Conservation (phyloP, 2,329 filamentous ascomycete species). For the Fusarium agapanthi region DNA sequence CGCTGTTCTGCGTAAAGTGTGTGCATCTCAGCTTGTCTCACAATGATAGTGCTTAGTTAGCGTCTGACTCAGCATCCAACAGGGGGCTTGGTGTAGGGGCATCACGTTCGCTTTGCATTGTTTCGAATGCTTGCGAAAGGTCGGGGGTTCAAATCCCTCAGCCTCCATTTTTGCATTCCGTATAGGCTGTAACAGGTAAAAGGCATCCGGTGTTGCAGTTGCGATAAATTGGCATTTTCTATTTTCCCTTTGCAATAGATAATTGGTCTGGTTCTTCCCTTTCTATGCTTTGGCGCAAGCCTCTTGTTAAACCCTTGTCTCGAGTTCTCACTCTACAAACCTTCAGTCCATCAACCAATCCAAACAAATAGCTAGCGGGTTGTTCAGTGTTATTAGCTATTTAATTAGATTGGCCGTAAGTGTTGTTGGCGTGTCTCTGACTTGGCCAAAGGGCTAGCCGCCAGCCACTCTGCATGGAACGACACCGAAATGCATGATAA, state of each 20-base stretch:
- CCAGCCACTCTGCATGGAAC: not conserved
- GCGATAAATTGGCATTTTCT: rapidly evolving
- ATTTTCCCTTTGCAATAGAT: not conserved
- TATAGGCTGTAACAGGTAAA: rapidly evolving
- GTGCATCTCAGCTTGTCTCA: rapidly evolving
- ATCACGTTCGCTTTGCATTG: constrained; percentile 19
- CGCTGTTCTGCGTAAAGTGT: not conserved
- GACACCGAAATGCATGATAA: not conserved
- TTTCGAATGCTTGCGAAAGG: constrained; percentile 13
- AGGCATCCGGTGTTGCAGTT: rapidly evolving
- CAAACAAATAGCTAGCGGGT: rapidly evolving
- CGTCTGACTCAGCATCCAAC: not conserved
- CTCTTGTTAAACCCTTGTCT: not conserved
- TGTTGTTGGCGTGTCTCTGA: not conserved
- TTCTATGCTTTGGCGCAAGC: not conserved
- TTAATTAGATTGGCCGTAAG: rapidly evolving
- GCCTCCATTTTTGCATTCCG: not conserved
- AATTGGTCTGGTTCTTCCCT: rapidly evolving
- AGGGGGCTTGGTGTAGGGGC: constrained; percentile 7
- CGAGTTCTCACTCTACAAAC: not conserved
- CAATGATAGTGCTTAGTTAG: rapidly evolving
- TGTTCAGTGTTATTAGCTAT: too few relatives aligned
- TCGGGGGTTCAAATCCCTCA: constrained; percentile 16
- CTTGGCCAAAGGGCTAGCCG: not conserved
- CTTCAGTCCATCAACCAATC: rapidly evolving